These are phyloP conservation scores for Bruguiera sexangula DNA, from an alignment of 345 rosid genomes.

Conservation along the genomic window DNA sequence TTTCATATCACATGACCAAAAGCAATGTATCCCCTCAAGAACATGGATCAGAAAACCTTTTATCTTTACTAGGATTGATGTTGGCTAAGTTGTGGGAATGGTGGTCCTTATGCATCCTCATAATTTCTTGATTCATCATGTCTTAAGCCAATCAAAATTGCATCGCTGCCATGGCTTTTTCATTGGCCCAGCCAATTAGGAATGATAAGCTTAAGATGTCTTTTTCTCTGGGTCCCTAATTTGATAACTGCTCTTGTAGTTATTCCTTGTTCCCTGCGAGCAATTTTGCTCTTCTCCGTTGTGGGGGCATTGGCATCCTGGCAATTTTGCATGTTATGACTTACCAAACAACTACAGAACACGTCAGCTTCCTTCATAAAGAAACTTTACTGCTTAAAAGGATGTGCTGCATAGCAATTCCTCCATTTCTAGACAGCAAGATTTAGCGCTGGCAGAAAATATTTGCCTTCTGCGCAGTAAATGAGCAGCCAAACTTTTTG, in stretches of 20 bases:
- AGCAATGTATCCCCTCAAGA: neutral
- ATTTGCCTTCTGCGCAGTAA: neutral
- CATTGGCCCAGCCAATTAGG: neutral
- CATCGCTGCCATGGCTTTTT: neutral
- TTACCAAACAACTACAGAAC: too few species aligned
- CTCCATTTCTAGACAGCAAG: neutral
- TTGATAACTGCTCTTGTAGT: neutral
- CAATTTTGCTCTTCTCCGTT: neutral
- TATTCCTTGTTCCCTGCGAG: neutral
- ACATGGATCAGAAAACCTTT: neutral
- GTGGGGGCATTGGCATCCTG: neutral
- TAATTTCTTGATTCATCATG: too few species aligned
- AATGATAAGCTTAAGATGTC: neutral
- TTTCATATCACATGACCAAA: neutral
- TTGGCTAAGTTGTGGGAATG: neutral
- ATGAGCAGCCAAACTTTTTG: neutral
- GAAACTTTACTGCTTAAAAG: too few species aligned
- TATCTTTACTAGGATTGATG: neutral
- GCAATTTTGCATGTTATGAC: neutral
- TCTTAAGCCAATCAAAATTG: too few species aligned
- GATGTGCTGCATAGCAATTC: too few species aligned
- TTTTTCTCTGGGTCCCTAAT: neutral
- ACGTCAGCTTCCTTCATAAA: too few species aligned
- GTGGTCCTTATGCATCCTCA: neutral
- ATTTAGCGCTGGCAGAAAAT: conserved; percentile 1